Conservation (phyloP, 768 basidiomycete species). For the Trametes elegans region DNA sequence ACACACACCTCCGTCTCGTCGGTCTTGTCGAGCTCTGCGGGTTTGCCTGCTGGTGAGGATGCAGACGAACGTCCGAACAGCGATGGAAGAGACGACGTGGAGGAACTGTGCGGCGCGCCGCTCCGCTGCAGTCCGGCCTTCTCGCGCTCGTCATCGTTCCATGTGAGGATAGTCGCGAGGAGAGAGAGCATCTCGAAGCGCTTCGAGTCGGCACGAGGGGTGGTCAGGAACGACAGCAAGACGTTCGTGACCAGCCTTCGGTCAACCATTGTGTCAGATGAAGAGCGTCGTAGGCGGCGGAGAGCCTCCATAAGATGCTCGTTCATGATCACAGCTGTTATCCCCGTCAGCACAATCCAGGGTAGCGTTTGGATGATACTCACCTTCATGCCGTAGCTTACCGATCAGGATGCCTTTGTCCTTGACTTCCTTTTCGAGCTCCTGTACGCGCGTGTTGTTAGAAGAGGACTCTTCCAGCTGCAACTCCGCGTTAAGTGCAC, state of each 20-base stretch:
- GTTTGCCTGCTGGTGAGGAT: constrained; percentile 36
- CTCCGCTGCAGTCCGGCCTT: constrained; percentile 81
- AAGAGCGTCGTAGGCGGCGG: constrained; percentile 85
- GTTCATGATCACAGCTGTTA: constrained; percentile 88
- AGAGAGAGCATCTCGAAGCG: constrained; percentile 95
- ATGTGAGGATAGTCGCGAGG: constrained; percentile 85
- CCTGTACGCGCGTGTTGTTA: constrained; percentile 62
- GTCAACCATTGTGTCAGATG: constrained; percentile 87
- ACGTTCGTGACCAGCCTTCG: constrained; percentile 93
- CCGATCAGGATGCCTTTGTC: constrained; percentile 95
- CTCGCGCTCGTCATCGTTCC: constrained; percentile 89
- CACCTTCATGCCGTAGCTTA: constrained; percentile 94
- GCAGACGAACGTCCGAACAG: constrained; percentile 27
- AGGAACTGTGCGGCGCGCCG: constrained; percentile 13
- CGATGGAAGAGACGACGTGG: constrained; percentile 22
- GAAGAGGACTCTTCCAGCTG: constrained; percentile 71
- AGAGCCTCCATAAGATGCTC: constrained; percentile 98
- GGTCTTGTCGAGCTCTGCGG: constrained; percentile 65
- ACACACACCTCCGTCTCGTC: constrained; percentile 78
- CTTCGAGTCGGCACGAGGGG: constrained; percentile 89
- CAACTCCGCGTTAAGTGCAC: constrained; percentile 87
- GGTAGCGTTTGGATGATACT: constrained; percentile 11
- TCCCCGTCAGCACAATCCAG: not conserved
- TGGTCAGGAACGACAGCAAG: constrained; percentile 83
- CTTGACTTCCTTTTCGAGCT: constrained; percentile 87